Evolutionary conservation across 345 rosid species (phyloP), one percentile per base, ranked within the genome.

Genomic region (Ricinus communis): DNA sequence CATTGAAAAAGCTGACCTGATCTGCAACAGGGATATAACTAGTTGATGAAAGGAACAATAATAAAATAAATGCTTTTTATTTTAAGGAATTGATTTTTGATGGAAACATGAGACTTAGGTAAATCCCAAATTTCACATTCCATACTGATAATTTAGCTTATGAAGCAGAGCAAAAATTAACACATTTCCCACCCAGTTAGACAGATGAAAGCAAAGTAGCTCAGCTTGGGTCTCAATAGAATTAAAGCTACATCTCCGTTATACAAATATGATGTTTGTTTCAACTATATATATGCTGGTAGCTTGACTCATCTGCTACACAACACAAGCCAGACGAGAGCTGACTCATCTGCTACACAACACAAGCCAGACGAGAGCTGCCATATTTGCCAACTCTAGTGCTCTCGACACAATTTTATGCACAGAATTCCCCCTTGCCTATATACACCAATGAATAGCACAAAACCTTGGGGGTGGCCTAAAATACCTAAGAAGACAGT

Each of bases 1-100:
- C 95, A 90, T 87, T 27, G 85, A 71, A 82, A 95, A 95, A n/a
- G 99, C 97, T 66, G 99, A 90, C 80, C 80, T 88, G 73, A 95
- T 83, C 99, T 95, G 93, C 53, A 76, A 53, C 67, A 55, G 8
- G 30, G 28, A 66, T 19, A 9, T 27, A 19, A 5, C 27, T 9
- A 65, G 16, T 55, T 52, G 24, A 43, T 11, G 18, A 25, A 18
- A 25, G 18, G 22, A 13, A 57, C 22, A 55, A 45, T 46, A 53
- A 50, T 6, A 53, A 22, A 55, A 28, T 25, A 10, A 49, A 38
- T 21, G 19, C 31, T 38, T 16, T 53, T 38, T 36, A 36, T 54
- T 13, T 24, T 22, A 62, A 11, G 0, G 14, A 40, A 24, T 62
- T 7, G 9, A 41, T 4, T 25, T 40, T 53, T n/a, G 24, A 1